Evolutionary conservation across 2,329 filamentous ascomycete species (phyloP).

Genomic region (Ophiognomonia clavigignenti-juglandacearum): DNA sequence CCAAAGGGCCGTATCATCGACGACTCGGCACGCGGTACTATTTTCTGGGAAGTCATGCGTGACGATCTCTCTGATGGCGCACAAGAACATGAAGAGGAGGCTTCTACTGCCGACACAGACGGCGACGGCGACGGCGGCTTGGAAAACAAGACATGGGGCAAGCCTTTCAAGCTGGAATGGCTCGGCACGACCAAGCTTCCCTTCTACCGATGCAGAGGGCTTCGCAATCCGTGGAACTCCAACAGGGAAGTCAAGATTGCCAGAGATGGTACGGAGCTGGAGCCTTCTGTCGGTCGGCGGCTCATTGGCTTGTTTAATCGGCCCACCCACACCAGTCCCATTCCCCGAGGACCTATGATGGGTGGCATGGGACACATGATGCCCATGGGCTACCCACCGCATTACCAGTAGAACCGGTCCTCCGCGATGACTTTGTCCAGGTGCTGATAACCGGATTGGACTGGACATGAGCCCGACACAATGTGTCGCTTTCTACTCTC

Average conservation of each 20-base stretch:
- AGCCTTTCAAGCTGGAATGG: constrained; percentile 90
- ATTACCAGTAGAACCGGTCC: constrained; percentile 1
- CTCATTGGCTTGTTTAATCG: constrained; percentile 76
- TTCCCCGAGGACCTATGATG: constrained; percentile 14
- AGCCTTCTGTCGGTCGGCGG: constrained; percentile 72
- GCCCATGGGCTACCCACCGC: constrained; percentile 11
- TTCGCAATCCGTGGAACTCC: constrained; percentile 92
- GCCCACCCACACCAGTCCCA: constrained; percentile 10
- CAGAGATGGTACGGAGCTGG: constrained; percentile 87
- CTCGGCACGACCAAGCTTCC: constrained; percentile 76
- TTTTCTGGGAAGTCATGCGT: constrained; percentile 86
- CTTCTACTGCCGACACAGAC: constrained; percentile 35
- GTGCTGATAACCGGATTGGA: no score
- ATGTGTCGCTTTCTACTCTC: no score
- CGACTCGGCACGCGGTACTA: constrained; percentile 87
- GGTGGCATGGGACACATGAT: constrained; percentile 8
- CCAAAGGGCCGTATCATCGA: constrained; percentile 86
- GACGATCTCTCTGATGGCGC: constrained; percentile 29
- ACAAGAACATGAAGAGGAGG: constrained; percentile 39
- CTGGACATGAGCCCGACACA: no score
- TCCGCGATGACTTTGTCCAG: background rate
- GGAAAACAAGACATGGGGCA: constrained; percentile 72
- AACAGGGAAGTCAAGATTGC: constrained; percentile 96
- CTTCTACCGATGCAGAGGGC: constrained; percentile 81
- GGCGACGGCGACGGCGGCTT: constrained; percentile 34